A percentile compares a stretch with the other conserved stretches of the same genome.
Conservation (phyloP, 768 basidiomycete species). For the Boletus tylopilopsis region DNA sequence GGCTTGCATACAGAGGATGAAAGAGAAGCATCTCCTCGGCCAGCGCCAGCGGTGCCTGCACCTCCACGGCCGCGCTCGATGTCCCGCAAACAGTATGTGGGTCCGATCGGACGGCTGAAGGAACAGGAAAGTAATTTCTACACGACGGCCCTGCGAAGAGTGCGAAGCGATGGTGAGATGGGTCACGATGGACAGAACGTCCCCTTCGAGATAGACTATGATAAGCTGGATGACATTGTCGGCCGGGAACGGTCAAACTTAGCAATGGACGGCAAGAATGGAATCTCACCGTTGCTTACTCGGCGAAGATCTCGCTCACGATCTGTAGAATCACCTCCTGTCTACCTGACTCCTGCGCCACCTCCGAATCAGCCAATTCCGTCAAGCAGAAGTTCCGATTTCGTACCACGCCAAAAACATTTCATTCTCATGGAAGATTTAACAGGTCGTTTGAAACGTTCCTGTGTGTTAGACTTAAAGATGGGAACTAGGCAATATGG, state of each 20-base stretch:
- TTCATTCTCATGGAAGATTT: conserved; percentile 99
- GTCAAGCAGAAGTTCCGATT: conserved; percentile 39
- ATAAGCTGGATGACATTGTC: conserved; percentile 23
- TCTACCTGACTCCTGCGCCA: conserved; percentile 26
- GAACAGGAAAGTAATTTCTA: conserved; percentile 37
- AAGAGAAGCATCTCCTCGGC: conserved; percentile 45
- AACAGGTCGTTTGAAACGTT: conserved; percentile 84
- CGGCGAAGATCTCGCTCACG: conserved; percentile 42
- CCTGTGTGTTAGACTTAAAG: conserved; percentile 97
- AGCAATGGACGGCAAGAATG: conserved; percentile 18
- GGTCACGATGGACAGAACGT: conserved; percentile 34
- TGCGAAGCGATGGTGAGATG: conserved; percentile 58
- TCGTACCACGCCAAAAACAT: conserved; percentile 85
- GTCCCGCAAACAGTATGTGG: conserved; percentile 10
- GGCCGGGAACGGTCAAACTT: conserved; percentile 14
- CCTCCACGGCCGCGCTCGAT: conserved; percentile 13
- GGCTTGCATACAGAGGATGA: conserved; percentile 53
- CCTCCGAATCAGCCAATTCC: conserved; percentile 28
- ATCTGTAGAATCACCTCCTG: conserved; percentile 29
- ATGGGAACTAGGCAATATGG: conserved; percentile 99
- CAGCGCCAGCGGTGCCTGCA: conserved; percentile 27
- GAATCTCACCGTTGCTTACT: conserved; percentile 27
- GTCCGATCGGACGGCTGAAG: conserved; percentile 38
- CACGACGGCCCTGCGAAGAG: conserved; percentile 48
- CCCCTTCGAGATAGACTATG: conserved; percentile 43